A percentile compares a stretch with the other conserved stretches of the same genome.
Conservation (phyloP, 2,329 filamentous ascomycete species). For the Bipolaris oryzae region DNA sequence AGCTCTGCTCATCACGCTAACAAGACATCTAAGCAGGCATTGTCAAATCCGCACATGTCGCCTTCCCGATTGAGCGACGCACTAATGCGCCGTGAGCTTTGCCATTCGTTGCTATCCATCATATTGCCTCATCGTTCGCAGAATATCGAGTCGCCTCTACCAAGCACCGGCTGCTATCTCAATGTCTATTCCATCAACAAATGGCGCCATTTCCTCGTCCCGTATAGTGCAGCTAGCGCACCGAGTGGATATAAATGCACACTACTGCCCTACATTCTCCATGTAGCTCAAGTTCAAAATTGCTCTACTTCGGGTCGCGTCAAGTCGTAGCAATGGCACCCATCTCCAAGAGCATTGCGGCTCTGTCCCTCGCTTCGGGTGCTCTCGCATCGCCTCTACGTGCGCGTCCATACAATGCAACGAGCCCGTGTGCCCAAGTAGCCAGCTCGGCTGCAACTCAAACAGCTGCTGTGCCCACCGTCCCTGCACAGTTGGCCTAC, state of each 20-base stretch:
- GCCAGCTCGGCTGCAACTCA: conserved; percentile 37
- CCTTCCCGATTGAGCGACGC: not conserved
- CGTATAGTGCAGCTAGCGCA: not conserved
- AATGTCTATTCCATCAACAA: not conserved
- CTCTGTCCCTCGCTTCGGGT: conserved; percentile 36
- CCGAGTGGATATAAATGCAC: not conserved
- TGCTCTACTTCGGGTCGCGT: not conserved
- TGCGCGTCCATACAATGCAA: conserved; percentile 34
- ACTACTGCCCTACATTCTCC: not conserved
- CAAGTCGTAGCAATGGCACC: conserved; percentile 33
- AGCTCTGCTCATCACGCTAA: not conserved
- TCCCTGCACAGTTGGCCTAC: conserved; percentile 53
- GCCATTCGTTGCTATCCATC: not conserved
- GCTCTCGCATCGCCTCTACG: conserved; percentile 36
- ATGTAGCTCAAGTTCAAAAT: not conserved
- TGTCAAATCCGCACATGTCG: not conserved
- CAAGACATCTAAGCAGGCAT: not conserved
- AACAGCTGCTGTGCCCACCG: conserved; percentile 40
- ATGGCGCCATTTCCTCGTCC: not conserved
- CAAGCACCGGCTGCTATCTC: not conserved
- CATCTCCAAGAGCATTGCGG: conserved; percentile 26
- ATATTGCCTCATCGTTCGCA: not conserved
- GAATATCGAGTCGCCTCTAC: not conserved
- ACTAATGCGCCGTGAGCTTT: not conserved
- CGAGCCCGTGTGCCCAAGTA: conserved; percentile 43